Percentiles rank a stretch among this genome's conserved stretches.
These are phyloP conservation scores for Saccharomyces hybrid DNA, from an alignment of 1,139 yeast genomes.

Conservation along the genomic window DNA sequence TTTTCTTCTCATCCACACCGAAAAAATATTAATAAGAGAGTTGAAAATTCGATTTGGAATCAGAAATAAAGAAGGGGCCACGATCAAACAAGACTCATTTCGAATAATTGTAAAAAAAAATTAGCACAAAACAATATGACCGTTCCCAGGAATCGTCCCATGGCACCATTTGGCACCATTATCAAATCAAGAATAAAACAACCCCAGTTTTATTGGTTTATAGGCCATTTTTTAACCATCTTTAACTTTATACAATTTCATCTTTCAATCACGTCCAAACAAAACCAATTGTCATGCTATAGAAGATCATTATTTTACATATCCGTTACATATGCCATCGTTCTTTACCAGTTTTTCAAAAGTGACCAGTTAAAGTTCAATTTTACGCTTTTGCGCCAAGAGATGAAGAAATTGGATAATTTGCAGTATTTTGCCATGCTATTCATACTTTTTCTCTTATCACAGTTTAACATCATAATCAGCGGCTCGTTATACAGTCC, in stretches of 20 bases:
- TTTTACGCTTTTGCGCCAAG: constrained; percentile 10
- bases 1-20: not conserved
- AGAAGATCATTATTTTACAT: constrained; percentile 20
- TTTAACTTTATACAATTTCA: constrained; percentile 26
- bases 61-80: not conserved
- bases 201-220: constrained; percentile 32
- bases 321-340: constrained; percentile 27
- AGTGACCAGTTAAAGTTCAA: constrained; percentile 22
- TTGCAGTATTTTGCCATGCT: constrained; percentile 27
- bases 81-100: not conserved
- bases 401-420: constrained; percentile 23
- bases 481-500: constrained; percentile 45
- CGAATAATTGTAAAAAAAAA: not conserved
- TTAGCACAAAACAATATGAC: constrained; percentile 1
- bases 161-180: constrained; percentile 19
- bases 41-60: not conserved
- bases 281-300: constrained; percentile 12
- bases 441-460: constrained; percentile 13
- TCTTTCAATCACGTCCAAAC: constrained; percentile 22
- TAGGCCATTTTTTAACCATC: constrained; percentile 26
- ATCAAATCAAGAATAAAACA: constrained; percentile 24
- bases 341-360: constrained; percentile 29
- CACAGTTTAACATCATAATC: constrained; percentile 20
- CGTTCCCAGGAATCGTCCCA: constrained; percentile 9
- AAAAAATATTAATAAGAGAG: not conserved